phyloP scores from a whole-genome alignment of 768 basidiomycete genomes.

The Agaricus bisporus region DNA sequence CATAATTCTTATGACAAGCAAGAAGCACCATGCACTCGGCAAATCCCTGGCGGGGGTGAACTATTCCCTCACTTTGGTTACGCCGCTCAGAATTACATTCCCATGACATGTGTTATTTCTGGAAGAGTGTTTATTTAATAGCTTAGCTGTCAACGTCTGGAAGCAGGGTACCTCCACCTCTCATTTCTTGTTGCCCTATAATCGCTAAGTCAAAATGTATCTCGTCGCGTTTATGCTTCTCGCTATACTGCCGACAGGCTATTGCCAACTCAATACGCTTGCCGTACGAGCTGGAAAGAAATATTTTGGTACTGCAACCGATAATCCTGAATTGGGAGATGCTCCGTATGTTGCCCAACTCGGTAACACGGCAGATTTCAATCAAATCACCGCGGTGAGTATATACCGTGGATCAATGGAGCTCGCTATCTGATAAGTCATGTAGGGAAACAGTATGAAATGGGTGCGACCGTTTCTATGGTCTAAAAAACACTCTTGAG shows the following conservation, averaged over 20 bases:
- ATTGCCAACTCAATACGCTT: conserved; percentile 48
- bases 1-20: not conserved
- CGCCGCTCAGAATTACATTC: not conserved
- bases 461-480: conserved; percentile 20
- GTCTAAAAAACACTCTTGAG: no score
- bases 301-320: conserved; percentile 46
- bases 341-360: conserved; percentile 32
- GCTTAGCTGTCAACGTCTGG: not conserved
- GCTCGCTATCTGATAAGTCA: not conserved
- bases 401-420: not conserved
- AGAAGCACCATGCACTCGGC: not conserved
- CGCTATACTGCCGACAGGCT: conserved; percentile 6
- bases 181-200: not conserved
- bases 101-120: not conserved
- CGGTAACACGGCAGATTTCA: conserved; percentile 31
- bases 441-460: conserved; percentile 46
- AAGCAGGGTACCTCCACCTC: no score
- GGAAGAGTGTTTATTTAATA: not conserved
- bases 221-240: not conserved
- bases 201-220: not conserved
- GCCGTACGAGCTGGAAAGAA: conserved; percentile 36
- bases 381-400: conserved; percentile 38
- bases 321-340: conserved; percentile 39
- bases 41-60: not conserved
- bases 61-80: not conserved